These are phyloP conservation scores for Cicer bijugum DNA, from an alignment of 306 rosid genomes.

Conservation along the genomic window DNA sequence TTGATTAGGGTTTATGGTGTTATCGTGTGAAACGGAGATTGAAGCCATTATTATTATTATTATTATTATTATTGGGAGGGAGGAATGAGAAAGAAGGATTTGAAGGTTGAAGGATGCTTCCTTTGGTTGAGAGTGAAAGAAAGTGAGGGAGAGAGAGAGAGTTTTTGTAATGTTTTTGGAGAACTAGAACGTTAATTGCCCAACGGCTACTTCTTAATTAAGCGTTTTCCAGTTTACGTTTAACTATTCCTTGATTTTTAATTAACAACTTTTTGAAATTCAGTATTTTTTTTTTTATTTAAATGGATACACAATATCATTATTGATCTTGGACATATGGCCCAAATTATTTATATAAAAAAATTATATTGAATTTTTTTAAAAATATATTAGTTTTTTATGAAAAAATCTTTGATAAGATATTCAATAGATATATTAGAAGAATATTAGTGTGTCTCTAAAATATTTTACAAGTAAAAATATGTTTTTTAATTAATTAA, in stretches of 20 bases:
- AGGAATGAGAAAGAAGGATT: neutral
- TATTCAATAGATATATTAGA: too few species aligned
- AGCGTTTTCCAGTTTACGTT: neutral
- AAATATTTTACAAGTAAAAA: too few species aligned
- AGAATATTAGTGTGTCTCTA: too few species aligned
- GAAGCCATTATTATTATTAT: constrained; percentile 43
- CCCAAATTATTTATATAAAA: too few species aligned
- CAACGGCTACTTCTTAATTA: constrained; percentile 24
- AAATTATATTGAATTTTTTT: too few species aligned
- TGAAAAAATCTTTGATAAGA: too few species aligned
- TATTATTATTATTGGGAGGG: constrained; percentile 19
- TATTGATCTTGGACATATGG: too few species aligned
- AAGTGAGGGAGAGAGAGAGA: neutral
- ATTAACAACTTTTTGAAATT: neutral
- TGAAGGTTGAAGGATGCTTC: neutral
- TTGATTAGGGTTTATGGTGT: neutral
- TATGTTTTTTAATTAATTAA: too few species aligned
- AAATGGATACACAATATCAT: too few species aligned
- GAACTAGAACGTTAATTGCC: neutral
- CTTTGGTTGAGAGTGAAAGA: neutral
- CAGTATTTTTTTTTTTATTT: neutral
- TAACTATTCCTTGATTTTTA: neutral
- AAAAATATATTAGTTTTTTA: too few species aligned
- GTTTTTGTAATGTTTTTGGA: neutral
- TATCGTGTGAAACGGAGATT: constrained; percentile 35